Evolutionary conservation across 2,329 filamentous ascomycete species (phyloP), one percentile per base, ranked within the genome.

Genomic region (Furcasterigmium furcatum): DNA sequence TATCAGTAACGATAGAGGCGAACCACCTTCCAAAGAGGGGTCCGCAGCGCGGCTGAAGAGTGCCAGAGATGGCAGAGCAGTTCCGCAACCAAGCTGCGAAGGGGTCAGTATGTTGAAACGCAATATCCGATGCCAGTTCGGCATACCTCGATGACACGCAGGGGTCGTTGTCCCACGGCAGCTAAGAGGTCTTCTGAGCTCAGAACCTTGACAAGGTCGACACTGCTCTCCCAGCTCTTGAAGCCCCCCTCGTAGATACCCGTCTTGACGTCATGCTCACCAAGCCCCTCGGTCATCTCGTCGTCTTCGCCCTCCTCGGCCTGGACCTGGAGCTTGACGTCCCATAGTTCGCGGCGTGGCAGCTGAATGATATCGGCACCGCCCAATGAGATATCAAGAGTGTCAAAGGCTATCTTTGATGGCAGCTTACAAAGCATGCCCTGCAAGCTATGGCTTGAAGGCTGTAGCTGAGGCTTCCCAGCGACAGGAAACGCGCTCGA

Each of bases 221-320:
- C 74, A 48, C 85, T 89, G 66, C 88, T 91, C 68, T 94, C 88
- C 88, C 88, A 94, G 57, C 86, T 91, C 71, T 94, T 94, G 71
- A 92, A 91, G 20, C 88, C 88, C 46, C 88, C 88, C 67, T 94
- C 88, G 65, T 94, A 94, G 48, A 92, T 80, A 43, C 88, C 88
- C 45, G 87, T 87, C 63, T 83, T 86, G 52, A 94, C 84, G 64
- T 94, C 88, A 52, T 87, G 82, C 50, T 77, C 74, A 32, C 81
- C 84, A 29, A 89, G 70, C 2, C 77, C 76, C 44, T 77, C 70
- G 18, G 53, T 51, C 14, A 47, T 45, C 52, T 71, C 65, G 13
- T 60, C 55, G 14, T 52, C 58, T 38, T 65, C 58, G 47, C 57
- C 48, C 32, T 82, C 81, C 61, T 85, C 82, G 20, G 87, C 86